These are phyloP conservation scores for Eucalyptus urophylla DNA, from an alignment of 345 rosid genomes.

Conservation along the genomic window DNA sequence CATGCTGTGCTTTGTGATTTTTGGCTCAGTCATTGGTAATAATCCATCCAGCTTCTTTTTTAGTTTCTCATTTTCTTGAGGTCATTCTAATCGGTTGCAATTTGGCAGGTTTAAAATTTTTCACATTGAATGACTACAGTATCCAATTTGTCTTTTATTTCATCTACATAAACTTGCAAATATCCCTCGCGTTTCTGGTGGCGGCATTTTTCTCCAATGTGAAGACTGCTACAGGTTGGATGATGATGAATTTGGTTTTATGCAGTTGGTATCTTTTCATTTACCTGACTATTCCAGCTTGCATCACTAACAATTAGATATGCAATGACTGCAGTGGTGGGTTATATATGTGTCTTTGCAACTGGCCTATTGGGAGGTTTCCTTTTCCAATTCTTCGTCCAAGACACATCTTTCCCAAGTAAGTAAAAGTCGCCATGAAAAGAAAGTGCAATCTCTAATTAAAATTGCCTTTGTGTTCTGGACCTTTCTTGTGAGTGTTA, in stretches of 20 bases:
- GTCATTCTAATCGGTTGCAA: background rate
- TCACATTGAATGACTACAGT: slow-evolving; percentile 55
- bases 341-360: slow-evolving; percentile 61
- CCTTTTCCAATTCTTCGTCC: slow-evolving; percentile 49
- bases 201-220: slow-evolving; percentile 59
- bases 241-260: background rate
- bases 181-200: slow-evolving; percentile 57
- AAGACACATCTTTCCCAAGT: slow-evolving; percentile 71
- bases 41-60: background rate
- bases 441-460: background rate
- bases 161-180: slow-evolving; percentile 76
- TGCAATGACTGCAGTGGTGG: slow-evolving; percentile 35
- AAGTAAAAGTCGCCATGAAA: slow-evolving; percentile 15
- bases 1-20: slow-evolving; percentile 54
- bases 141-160: slow-evolving; percentile 65
- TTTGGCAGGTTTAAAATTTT: slow-evolving; percentile 69
- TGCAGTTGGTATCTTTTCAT: background rate
- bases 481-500: background rate
- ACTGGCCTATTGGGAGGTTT: slow-evolving; percentile 72
- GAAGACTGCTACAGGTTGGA: slow-evolving; percentile 83
- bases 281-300: background rate
- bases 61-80: background rate
- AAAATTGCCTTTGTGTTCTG: background rate
- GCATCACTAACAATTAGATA: background rate
- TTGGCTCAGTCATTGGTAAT: slow-evolving; percentile 70